A percentile compares a stretch with the other conserved stretches of the same genome.
phyloP scores from a whole-genome alignment of 768 basidiomycete species.

The Rhodotorula babjevae region DNA sequence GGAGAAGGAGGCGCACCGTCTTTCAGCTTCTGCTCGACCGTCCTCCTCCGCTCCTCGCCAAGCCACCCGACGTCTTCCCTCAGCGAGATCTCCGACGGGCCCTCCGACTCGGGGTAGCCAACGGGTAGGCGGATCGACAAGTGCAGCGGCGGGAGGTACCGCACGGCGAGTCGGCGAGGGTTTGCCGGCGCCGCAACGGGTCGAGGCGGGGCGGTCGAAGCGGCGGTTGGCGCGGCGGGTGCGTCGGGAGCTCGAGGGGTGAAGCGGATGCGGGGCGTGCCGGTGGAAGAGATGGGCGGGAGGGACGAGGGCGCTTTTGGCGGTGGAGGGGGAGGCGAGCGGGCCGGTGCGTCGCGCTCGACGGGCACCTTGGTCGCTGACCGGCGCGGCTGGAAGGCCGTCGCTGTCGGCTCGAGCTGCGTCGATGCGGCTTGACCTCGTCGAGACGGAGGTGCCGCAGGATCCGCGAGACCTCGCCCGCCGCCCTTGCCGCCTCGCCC shows the following conservation, averaged over 20 bases:
- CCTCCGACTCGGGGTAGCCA: slow-evolving; percentile 19
- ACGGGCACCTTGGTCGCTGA: too few species aligned
- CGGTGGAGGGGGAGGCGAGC: not conserved
- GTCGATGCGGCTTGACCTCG: not conserved
- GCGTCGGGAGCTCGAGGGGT: not conserved
- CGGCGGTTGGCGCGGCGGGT: not conserved
- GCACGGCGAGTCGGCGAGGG: not conserved
- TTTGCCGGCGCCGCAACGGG: not conserved
- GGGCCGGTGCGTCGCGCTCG: not conserved
- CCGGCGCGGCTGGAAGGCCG: not conserved
- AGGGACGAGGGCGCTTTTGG: not conserved
- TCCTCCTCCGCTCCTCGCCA: not conserved
- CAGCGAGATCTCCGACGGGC: not conserved
- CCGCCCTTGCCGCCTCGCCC: not conserved
- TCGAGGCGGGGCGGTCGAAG: not conserved
- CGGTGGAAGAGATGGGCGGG: not conserved
- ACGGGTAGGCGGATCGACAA: not conserved
- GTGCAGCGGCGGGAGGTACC: slow-evolving; percentile 15
- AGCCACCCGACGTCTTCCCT: slow-evolving; percentile 3
- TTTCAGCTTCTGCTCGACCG: not conserved
- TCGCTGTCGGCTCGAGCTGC: not conserved
- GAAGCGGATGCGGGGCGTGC: slow-evolving; percentile 14
- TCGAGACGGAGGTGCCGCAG: not conserved
- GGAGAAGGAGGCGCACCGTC: not conserved
- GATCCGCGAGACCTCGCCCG: not conserved